Percentiles rank a stretch among this genome's conserved stretches.
Evolutionary conservation across 352 stramenopile species (phyloP).

Genomic region (Aphanomyces euteiches): DNA sequence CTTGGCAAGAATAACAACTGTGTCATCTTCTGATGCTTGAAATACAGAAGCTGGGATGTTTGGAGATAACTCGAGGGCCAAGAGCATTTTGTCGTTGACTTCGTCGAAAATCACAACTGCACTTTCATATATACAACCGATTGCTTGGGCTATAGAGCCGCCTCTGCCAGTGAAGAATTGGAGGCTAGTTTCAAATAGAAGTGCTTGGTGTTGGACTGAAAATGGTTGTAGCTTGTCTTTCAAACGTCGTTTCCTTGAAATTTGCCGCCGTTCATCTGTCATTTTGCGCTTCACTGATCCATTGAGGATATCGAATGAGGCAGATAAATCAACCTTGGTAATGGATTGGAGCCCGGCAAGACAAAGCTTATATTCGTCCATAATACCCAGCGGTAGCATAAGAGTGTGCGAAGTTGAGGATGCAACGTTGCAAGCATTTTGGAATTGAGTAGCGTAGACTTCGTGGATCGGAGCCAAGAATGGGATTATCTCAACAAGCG

Average conservation of each 20-base stretch:
- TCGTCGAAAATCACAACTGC: background rate
- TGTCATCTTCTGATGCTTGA: too few relatives aligned
- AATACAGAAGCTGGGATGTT: background rate
- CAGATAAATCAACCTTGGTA: too few relatives aligned
- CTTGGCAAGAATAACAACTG: background rate
- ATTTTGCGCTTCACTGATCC: too few relatives aligned
- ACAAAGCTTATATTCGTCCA: slow-evolving; percentile 1
- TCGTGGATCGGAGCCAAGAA: background rate
- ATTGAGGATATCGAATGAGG: too few relatives aligned
- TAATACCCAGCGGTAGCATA: background rate
- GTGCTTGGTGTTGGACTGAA: background rate
- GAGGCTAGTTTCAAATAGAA: background rate
- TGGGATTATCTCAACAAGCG: background rate
- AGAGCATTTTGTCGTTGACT: background rate
- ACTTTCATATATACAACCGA: background rate
- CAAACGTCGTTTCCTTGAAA: background rate
- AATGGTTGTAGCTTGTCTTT: background rate
- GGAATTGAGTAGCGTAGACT: background rate
- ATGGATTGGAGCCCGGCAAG: background rate
- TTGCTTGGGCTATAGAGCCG: background rate
- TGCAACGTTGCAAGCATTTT: background rate
- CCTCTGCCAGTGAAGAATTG: background rate
- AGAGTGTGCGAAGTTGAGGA: background rate
- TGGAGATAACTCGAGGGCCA: background rate
- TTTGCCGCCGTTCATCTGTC: background rate